phyloP scores from a whole-genome alignment of 257 asterid genomes.

The Solanum chmielewskii region DNA sequence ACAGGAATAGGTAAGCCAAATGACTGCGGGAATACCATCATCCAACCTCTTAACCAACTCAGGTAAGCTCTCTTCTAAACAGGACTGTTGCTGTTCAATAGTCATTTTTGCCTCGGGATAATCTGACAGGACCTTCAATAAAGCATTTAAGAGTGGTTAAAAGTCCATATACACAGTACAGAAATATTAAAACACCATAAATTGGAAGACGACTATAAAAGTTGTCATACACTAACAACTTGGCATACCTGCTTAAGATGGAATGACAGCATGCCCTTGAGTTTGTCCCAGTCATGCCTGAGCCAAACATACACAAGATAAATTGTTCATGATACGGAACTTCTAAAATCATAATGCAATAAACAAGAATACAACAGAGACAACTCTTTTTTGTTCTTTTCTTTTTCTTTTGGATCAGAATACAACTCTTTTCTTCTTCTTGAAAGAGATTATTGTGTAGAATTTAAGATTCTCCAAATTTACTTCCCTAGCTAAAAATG shows the following conservation, averaged over 20 bases:
- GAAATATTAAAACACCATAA: not conserved
- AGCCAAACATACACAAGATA: slow-evolving; percentile 8
- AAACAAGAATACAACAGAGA: not conserved
- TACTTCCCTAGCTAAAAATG: not conserved
- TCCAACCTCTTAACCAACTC: slow-evolving; percentile 94
- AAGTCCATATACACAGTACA: not conserved
- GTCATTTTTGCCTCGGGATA: slow-evolving; percentile 88
- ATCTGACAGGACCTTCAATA: slow-evolving; percentile 56
- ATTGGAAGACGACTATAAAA: not conserved
- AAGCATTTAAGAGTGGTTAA: not conserved
- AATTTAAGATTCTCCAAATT: not conserved
- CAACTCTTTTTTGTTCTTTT: not conserved
- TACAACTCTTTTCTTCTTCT: not conserved
- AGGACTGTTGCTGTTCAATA: slow-evolving; percentile 54
- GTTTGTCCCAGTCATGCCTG: slow-evolving; percentile 84
- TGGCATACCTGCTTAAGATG: slow-evolving; percentile 62
- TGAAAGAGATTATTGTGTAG: not conserved
- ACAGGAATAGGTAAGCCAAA: slow-evolving; percentile 6
- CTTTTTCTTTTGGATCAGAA: not conserved
- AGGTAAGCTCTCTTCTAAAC: slow-evolving; percentile 61
- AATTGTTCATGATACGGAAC: not conserved
- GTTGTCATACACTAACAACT: not conserved
- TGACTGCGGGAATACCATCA: slow-evolving; percentile 68
- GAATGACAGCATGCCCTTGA: slow-evolving; percentile 60
- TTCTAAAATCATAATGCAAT: not conserved